Evolutionary conservation across 495 filamentous ascomycete genomes (phyloP).

Genomic region (Ramalina intermedia): DNA sequence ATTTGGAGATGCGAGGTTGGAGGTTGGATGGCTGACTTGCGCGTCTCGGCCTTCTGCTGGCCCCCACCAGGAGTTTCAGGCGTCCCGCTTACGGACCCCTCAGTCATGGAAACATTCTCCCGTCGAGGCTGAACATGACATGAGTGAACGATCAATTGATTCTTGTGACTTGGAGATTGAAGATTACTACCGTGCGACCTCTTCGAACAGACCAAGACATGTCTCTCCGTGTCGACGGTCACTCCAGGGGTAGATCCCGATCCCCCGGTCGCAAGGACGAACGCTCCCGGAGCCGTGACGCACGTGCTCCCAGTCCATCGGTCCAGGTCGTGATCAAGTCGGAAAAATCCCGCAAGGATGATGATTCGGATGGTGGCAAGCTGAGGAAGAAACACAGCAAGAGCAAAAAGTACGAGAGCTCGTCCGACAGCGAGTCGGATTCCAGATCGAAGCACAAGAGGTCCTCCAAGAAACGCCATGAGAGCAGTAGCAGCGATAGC

Average conservation of each 20-base stretch:
- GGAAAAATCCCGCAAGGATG: constrained; percentile 7
- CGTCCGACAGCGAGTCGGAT: constrained; percentile 13
- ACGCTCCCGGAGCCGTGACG: constrained; percentile 36
- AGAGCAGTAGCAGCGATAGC: constrained; percentile 9
- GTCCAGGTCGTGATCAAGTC: constrained; percentile 8
- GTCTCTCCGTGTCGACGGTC: constrained; percentile 39
- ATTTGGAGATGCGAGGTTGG: too few relatives aligned
- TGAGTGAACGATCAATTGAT: too few relatives aligned
- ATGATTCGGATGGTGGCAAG: constrained; percentile 7
- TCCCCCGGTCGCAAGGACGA: constrained; percentile 37
- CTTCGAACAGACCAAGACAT: constrained; percentile 3
- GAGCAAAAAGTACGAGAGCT: constrained; percentile 4
- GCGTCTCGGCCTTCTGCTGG: not conserved
- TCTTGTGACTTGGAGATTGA: too few relatives aligned
- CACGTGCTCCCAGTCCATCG: constrained; percentile 23
- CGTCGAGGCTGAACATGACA: not conserved
- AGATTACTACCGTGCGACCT: too few relatives aligned
- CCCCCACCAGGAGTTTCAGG: not conserved
- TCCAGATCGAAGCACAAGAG: constrained; percentile 13
- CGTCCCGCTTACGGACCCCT: not conserved
- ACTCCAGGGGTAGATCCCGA: constrained; percentile 45
- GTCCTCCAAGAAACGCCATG: constrained; percentile 15
- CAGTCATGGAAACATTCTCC: not conserved
- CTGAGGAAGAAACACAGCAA: constrained; percentile 8
- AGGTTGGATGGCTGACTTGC: too few relatives aligned